Evolutionary conservation across 208 protist species (phyloP), one percentile per base, ranked within the genome.

Genomic region (Leishmania gerbilli): DNA sequence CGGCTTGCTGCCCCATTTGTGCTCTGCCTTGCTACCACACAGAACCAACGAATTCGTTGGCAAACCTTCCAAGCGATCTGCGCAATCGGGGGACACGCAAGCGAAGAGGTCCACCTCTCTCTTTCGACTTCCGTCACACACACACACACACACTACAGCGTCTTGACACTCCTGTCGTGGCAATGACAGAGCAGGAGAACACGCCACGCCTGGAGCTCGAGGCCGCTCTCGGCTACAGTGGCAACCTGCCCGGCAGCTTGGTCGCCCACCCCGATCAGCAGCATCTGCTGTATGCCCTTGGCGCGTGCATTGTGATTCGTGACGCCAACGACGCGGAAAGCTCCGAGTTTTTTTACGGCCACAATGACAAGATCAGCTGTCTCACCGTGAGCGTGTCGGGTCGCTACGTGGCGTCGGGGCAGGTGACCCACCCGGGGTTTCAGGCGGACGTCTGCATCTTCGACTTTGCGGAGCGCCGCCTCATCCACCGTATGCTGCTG

Each of bases 361-460:
- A 99, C 92, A 98, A 96, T 67, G 95, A 98, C 86, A 92, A 92
- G 68, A 96, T 99, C 79, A 98, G 94, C 84, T 99, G 97, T 84
- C 80, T 99, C 47, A 87, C 96, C 1, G 91, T 99, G 37, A 99
- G 96, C 83, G 78, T 76, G 3, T 91, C 87, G 34, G 98, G 98
- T 37, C 91, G 94, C 71, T 99, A 97, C 82, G 86, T 99, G 21
- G 98, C 98, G 31, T 98, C 97, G 0, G 98, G 98, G 1, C 97
- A 99, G 89, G 84, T 95, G 60, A 98, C 97, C 7, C 95, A 99
- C 89, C 95, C 97, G 21, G 98, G 98, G 37, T 99, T 99, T 80
- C 91, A 99, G 84, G 96, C 96, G 7, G 96, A 98, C 79, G 94
- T 98, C 45, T 98, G 95, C 83, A 94, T 98, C 88, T 98, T 97